A percentile compares a stretch with the other conserved stretches of the same genome.
These are phyloP conservation scores for Ceratocystis harringtonii DNA, from an alignment of 2,329 filamentous ascomycete genomes.

Conservation along the genomic window DNA sequence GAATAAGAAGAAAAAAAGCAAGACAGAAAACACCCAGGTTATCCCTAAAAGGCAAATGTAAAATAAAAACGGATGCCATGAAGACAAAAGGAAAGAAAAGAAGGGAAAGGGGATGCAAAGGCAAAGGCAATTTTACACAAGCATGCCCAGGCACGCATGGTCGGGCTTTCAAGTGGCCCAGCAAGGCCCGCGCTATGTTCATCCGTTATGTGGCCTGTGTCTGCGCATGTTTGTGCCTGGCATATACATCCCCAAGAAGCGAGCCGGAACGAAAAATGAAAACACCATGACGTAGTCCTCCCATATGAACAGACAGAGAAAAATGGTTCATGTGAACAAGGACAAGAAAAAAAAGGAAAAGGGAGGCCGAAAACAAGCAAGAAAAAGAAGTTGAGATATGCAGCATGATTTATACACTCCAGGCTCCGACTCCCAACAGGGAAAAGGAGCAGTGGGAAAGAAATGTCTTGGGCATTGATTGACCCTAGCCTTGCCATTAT, in stretches of 20 bases:
- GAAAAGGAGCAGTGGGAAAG: too few relatives aligned
- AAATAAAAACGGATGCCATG: background rate
- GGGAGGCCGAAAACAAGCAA: background rate
- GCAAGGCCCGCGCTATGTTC: too few relatives aligned
- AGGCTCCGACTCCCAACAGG: background rate
- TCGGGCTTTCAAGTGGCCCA: too few relatives aligned
- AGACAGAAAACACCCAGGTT: background rate
- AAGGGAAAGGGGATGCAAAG: slow-evolving; percentile 6
- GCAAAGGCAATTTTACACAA: background rate
- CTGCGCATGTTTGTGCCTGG: background rate
- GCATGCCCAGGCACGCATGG: too few relatives aligned
- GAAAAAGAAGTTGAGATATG: slow-evolving; percentile 4
- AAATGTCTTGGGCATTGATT: too few relatives aligned
- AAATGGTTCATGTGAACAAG: too few relatives aligned
- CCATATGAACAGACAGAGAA: background rate
- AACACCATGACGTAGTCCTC: background rate
- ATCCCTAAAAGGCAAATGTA: background rate
- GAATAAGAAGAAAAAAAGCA: background rate
- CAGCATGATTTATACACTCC: slow-evolving; percentile 3
- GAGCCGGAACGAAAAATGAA: background rate
- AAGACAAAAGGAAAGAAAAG: slow-evolving; percentile 9
- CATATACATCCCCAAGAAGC: background rate
- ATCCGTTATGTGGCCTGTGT: background rate
- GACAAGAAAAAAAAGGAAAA: background rate
- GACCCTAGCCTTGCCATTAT: too few relatives aligned